Evolutionary conservation across 2,329 filamentous ascomycete species (phyloP), one percentile per base, ranked within the genome.

Genomic region (Fusarium sp.): DNA sequence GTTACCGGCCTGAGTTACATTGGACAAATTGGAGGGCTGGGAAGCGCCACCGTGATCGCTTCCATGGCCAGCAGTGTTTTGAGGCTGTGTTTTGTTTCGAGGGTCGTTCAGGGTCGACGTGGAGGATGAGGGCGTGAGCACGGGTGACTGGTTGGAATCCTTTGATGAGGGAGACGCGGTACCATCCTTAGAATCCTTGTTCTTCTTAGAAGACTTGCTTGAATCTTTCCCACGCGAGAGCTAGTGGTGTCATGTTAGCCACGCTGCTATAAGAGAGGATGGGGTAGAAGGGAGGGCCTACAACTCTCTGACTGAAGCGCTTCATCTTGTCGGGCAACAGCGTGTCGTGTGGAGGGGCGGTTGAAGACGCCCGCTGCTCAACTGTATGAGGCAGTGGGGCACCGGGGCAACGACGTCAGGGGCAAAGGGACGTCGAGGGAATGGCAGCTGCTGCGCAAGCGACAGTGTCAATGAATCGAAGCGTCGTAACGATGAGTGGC

Each of bases 301-400:
- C 94, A 86, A 97, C 94, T 91, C 92, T 93, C 86, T 97, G 93
- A 83, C 94, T 92, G 83, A 98, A 97, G 80, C 93, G 92, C 86
- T 97, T 97, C 95, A 98, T 97, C 82, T 87, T 92, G 82, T 81
- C 81, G 70, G 70, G 66, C 68, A 67, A 74, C 68, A 71, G 70
- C 55, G 65, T 71, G 62, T 56, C 58, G 63, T 61, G 62, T 67
- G 67, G 69, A 73, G 72, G 68, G 72, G 71, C 57, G 67, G 72
- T 63, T 73, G 41, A 55, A 65, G 72, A 70, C 71, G 68, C 70
- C 72, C 71, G 71, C 71, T 68, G 70, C 62, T 73, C 62, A 60
- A 66, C 60, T 67, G 50, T 68, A 67, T 49, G 59, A 72, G 58
- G 62, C 72, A 70, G 71, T 74, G 71, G 72, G 72, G 71, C 71